These are phyloP conservation scores for Clitopilus passeckerianus DNA, from an alignment of 768 basidiomycete species.

Conservation along the genomic window DNA sequence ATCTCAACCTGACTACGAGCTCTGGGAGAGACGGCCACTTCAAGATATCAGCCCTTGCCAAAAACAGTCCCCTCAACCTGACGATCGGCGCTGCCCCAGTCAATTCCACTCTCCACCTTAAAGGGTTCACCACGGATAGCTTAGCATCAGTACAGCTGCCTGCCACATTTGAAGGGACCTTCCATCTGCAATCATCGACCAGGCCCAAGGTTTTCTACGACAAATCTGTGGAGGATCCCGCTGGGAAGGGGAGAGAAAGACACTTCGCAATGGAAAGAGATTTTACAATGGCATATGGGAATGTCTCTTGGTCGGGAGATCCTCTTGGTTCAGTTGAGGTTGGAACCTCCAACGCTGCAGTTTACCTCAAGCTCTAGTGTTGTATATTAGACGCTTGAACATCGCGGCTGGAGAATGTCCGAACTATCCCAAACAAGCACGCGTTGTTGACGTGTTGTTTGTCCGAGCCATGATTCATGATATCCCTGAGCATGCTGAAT, in stretches of 20 bases:
- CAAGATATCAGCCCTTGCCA: constrained; percentile 8
- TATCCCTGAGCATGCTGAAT: too few relatives aligned
- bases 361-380: too few relatives aligned
- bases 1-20: constrained; percentile 3
- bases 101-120: constrained; percentile 10
- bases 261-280: not conserved
- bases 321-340: not conserved
- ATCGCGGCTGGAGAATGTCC: too few relatives aligned
- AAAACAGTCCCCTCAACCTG: constrained; percentile 7
- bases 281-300: constrained; percentile 1
- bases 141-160: constrained; percentile 10
- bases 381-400: too few relatives aligned
- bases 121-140: constrained; percentile 11
- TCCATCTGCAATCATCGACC: constrained; percentile 7
- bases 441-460: too few relatives aligned
- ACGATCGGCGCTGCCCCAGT: constrained; percentile 10
- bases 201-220: not conserved
- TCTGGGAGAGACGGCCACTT: constrained; percentile 9
- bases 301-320: not conserved
- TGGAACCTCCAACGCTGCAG: too few relatives aligned
- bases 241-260: constrained; percentile 11
- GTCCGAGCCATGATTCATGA: too few relatives aligned
- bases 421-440: too few relatives aligned
- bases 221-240: constrained; percentile 10
- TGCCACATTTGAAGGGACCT: constrained; percentile 15